phyloP scores from a whole-genome alignment of 2,329 filamentous ascomycete genomes.

The Aspergillus nomiae region DNA sequence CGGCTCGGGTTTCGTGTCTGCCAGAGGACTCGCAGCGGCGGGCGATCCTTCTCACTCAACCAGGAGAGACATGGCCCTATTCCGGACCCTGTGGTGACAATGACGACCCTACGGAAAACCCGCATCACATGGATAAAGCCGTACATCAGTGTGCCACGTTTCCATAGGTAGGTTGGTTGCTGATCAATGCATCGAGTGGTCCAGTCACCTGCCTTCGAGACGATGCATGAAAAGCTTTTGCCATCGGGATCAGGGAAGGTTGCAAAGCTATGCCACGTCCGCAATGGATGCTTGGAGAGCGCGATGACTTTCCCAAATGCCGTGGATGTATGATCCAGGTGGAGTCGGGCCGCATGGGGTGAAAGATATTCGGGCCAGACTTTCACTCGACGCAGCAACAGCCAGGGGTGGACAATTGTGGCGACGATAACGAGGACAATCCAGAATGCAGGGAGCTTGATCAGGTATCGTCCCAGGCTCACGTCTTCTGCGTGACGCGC shows the following conservation, averaged over 20 bases:
- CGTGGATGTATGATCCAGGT: conserved; percentile 23
- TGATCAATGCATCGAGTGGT: conserved; percentile 23
- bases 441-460: conserved; percentile 20
- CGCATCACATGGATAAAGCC: conserved; percentile 23
- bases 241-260: conserved; percentile 17
- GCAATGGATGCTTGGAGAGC: conserved; percentile 20
- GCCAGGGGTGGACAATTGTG: conserved; percentile 25
- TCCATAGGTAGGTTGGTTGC: conserved; percentile 22
- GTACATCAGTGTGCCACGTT: conserved; percentile 18
- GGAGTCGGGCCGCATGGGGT: conserved; percentile 25
- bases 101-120: conserved; percentile 38
- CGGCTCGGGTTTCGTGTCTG: conserved; percentile 34
- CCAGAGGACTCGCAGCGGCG: conserved; percentile 38
- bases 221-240: conserved; percentile 15
- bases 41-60: conserved; percentile 1
- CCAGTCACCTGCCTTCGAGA: conserved; percentile 26
- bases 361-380: conserved; percentile 25
- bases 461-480: neutral
- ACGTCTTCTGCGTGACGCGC: neutral
- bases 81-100: conserved; percentile 44
- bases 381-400: conserved; percentile 20
- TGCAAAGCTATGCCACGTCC: conserved; percentile 28
- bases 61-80: conserved; percentile 39
- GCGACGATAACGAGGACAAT: conserved; percentile 23
- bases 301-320: conserved; percentile 21